Base-by-base conservation (phyloP, 2,329 filamentous ascomycete species). In the Cadophora sp. region DNA sequence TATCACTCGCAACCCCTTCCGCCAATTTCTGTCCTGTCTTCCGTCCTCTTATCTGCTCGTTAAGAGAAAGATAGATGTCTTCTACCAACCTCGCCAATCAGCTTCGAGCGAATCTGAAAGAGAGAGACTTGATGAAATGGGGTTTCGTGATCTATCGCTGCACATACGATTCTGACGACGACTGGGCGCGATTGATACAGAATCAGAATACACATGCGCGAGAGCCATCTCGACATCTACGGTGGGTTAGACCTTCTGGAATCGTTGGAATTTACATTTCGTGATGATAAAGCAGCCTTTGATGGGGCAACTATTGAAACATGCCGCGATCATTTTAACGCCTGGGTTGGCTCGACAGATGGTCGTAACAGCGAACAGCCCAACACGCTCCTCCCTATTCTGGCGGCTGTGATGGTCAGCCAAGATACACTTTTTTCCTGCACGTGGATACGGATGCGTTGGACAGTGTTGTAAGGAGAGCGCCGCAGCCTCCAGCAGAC, bases 291-390 rank as follows among this genome's bases (percentile, higher is more conserved):
- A 16, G 9, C n/a, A 16, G n/a, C 43, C n/a, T 45, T 45, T 20
- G 43, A 45, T 45, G 43, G 43, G 6, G 43, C 43, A 16, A 45
- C 43, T n/a, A 45, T 45, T 45, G 13, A 45, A 20, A 45, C n/a
- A 16, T 45, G 43, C n/a, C 43, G 43, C n/a, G 43, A 45, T 45
- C 43, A 45, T 16, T 45, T 45, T 16, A 16, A n/a, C 43, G 43
- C n/a, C n/a, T 45, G 43, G 43, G 43, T 45, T 45, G n/a, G 43
- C 43, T 45, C 43, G 43, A 16, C 43, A 45, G 43, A 45, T n/a
- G 43, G 43, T 20, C 43, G 43, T 16, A 45, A 45, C n/a, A 45
- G 43, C n/a, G 43, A 45, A 16, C 43, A 45, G 43, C 43, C 43
- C n/a, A 45, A 45, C 43, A 45, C 43, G 43, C 43, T 16, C n/a